Evolutionary conservation across 371 early-diverging fungal genomes (phyloP), one percentile per base, ranked within the genome.

Genomic region (Mucor circinelloides): DNA sequence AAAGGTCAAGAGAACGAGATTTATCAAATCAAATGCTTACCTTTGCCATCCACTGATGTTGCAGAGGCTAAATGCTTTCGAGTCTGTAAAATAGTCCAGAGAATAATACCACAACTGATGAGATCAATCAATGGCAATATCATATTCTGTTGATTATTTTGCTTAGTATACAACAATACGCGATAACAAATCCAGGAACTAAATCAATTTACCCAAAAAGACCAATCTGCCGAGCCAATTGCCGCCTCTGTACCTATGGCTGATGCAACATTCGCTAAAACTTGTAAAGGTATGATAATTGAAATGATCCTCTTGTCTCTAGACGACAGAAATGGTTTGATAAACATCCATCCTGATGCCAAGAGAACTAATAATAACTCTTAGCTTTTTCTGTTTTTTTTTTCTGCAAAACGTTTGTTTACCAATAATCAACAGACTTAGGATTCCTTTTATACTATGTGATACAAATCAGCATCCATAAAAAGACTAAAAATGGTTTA

Each of bases 341-440:
- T 85, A 66, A 85, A 87, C 80, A 85, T 84, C 85, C 86, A 87
- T 23, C 87, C 87, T 13, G 87, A 87, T 3, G 86, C 86, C 30
- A 87, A 74, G 31, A 87, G 59, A 2, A 84, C 81, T 80, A 48
- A 31, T 25, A 52, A 52, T 25, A 38, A 28, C 13, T 48, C 0
- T 48, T 19, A 21, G 48, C 6, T 48, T 23, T 48, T 23, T 48
- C 9, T 48, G 6, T 23, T 19, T 8, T 21, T 48, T 48, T 21
- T 48, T 44, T 44, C 48, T 48, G 48, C 21, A 9, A 48, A 48
- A 0, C 48, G 7, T 27, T 28, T 50, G 25, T 67, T 65, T 68
- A 75, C 80, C 82, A 46, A 87, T 84, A 58, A 87, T 84, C 9
- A 87, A 74, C n/a, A 87, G 78, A 58, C 85, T 83, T 10, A 87